These are phyloP conservation scores for Camillea tinctor DNA, from an alignment of 2,329 filamentous ascomycete genomes.

Conservation along the genomic window DNA sequence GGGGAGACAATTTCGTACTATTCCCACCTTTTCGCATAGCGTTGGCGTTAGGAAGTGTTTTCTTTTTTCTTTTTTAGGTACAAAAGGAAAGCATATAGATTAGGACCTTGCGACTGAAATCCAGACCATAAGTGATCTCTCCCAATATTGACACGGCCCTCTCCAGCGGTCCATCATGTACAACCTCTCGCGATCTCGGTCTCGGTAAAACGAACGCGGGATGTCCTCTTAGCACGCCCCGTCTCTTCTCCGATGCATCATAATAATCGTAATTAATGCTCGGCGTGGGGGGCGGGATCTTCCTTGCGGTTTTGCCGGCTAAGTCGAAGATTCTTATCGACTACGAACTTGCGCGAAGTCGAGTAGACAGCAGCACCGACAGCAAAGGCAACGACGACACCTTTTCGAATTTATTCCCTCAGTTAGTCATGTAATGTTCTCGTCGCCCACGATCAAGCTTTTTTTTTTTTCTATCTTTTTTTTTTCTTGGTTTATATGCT, in stretches of 20 bases:
- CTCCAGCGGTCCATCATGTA: conserved; percentile 29
- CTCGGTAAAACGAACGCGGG: conserved; percentile 19
- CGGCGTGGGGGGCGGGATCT: conserved; percentile 35
- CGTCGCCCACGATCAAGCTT: conserved; percentile 1
- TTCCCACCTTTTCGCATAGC: conserved; percentile 30
- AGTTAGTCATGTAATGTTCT: conserved; percentile 5
- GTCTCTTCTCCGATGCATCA: conserved; percentile 15
- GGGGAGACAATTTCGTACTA: conserved; percentile 20
- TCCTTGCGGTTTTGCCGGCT: conserved; percentile 61
- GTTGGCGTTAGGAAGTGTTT: conserved; percentile 30
- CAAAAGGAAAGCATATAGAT: conserved; percentile 11
- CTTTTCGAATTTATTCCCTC: conserved; percentile 46
- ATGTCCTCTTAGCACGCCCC: conserved; percentile 11
- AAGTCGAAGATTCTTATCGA: conserved; percentile 92
- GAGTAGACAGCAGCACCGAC: conserved; percentile 81
- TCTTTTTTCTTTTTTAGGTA: too few species aligned
- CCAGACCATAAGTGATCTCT: conserved; percentile 27
- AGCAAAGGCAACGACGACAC: conserved; percentile 84
- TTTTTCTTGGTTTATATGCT: neutral
- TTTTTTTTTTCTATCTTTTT: too few species aligned
- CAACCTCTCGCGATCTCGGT: conserved; percentile 23
- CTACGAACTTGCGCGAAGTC: conserved; percentile 73
- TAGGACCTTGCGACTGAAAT: conserved; percentile 23
- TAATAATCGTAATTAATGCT: conserved; percentile 34
- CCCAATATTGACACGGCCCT: conserved; percentile 20